Percentiles rank a stretch among this genome's conserved stretches.
These are phyloP conservation scores for Orobanche coerulescens DNA, from an alignment of 257 asterid species.

Conservation along the genomic window DNA sequence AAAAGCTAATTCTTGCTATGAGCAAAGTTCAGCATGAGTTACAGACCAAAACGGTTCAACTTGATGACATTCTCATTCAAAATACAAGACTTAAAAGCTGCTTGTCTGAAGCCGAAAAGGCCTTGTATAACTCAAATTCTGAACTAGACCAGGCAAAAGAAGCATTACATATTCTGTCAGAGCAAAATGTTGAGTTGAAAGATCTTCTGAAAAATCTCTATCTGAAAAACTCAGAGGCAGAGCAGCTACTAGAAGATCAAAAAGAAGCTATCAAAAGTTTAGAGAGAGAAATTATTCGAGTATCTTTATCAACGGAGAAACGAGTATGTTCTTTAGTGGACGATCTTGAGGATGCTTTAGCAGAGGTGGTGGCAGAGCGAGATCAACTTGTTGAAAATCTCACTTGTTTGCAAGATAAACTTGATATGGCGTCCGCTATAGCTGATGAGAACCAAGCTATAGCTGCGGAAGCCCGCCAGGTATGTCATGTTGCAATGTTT, in stretches of 20 bases:
- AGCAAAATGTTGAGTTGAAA: constrained; percentile 58
- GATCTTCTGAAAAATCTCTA: constrained; percentile 52
- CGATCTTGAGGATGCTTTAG: constrained; percentile 39
- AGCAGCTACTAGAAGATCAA: constrained; percentile 55
- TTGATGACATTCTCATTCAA: constrained; percentile 42
- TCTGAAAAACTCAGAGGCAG: constrained; percentile 57
- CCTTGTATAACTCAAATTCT: constrained; percentile 37
- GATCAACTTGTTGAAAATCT: constrained; percentile 56
- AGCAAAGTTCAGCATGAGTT: constrained; percentile 53
- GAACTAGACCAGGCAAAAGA: constrained; percentile 47
- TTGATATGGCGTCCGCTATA: constrained; percentile 56
- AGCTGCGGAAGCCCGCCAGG: constrained; percentile 70
- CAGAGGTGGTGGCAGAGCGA: constrained; percentile 45
- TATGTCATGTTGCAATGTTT: constrained; percentile 26
- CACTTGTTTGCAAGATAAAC: constrained; percentile 53
- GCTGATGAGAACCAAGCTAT: constrained; percentile 87
- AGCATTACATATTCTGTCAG: constrained; percentile 38
- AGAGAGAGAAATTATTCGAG: constrained; percentile 59
- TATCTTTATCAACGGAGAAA: constrained; percentile 47
- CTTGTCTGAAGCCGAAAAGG: constrained; percentile 50
- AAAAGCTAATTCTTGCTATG: constrained; percentile 42
- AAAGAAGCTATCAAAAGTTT: constrained; percentile 46
- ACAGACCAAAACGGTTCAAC: constrained; percentile 40
- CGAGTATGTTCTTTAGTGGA: constrained; percentile 32
- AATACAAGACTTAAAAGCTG: constrained; percentile 43